Conservation (phyloP, 2,329 filamentous ascomycete species). For the Aspergillus hiratsukae region DNA sequence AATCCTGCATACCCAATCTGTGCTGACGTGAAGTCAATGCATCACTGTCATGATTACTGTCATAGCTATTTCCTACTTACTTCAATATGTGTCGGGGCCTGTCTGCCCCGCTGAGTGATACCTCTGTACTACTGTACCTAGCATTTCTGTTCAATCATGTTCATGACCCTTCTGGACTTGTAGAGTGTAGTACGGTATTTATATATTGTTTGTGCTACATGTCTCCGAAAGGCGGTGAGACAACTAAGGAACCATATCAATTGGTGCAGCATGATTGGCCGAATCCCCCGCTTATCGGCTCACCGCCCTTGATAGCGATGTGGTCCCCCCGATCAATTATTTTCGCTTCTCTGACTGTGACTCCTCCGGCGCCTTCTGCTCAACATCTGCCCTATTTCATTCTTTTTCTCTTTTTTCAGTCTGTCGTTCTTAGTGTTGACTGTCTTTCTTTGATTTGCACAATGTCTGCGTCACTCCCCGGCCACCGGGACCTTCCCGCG, state of each 20-base stretch:
- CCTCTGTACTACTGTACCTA: slow-evolving; percentile 1
- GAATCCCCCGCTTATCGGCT: slow-evolving; percentile 25
- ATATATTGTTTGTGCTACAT: not conserved
- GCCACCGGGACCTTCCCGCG: slow-evolving; percentile 74
- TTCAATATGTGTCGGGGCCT: not conserved
- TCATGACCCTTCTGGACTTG: not conserved
- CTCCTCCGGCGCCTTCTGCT: slow-evolving; percentile 3
- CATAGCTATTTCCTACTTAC: not conserved
- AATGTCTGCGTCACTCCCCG: slow-evolving; percentile 61
- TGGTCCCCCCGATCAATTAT: slow-evolving; percentile 12
- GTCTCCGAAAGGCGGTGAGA: not conserved
- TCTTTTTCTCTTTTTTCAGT: slow-evolving; percentile 4
- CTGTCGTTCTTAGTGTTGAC: not conserved
- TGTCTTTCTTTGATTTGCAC: slow-evolving; percentile 3
- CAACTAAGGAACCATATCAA: not conserved
- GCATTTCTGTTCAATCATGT: not conserved
- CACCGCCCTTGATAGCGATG: slow-evolving; percentile 32
- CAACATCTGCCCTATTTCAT: slow-evolving; percentile 5
- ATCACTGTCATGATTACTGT: not conserved
- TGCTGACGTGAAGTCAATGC: not conserved
- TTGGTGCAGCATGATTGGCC: slow-evolving; percentile 15
- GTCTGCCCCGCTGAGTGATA: not conserved
- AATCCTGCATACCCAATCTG: not conserved
- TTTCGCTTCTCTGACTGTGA: slow-evolving; percentile 18
- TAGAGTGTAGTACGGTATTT: too few relatives aligned